These are phyloP conservation scores for Cymbopogon flexuosus DNA, from an alignment of 202 grass and related monocot genomes.

Conservation along the genomic window DNA sequence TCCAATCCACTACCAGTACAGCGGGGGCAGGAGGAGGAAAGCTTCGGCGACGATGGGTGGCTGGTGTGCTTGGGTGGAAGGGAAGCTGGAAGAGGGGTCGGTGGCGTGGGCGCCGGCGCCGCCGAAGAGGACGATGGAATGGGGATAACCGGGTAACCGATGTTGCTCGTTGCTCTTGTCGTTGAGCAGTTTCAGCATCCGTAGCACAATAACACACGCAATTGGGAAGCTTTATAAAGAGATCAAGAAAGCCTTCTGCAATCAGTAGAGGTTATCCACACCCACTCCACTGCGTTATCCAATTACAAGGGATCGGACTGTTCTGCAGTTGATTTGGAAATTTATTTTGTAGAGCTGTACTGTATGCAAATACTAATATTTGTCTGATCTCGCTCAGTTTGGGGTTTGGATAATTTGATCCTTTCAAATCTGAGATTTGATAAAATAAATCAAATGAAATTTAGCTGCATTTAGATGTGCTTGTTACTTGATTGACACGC, in stretches of 20 bases:
- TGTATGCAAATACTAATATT: not conserved
- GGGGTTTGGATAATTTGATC: not conserved
- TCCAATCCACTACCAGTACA: not conserved
- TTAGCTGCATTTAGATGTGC: not conserved
- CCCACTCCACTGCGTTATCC: not conserved
- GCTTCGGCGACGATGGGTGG: not conserved
- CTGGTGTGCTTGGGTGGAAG: not conserved
- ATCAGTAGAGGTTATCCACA: not conserved
- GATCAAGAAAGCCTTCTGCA: not conserved
- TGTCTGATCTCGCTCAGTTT: not conserved
- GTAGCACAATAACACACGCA: not conserved
- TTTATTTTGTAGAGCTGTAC: not conserved
- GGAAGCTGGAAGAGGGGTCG: not conserved
- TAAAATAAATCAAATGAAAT: not conserved
- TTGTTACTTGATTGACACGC: not conserved
- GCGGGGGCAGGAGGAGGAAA: not conserved
- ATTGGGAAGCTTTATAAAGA: not conserved
- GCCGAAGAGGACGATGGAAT: not conserved
- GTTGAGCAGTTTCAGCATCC: not conserved
- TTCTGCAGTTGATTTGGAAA: not conserved
- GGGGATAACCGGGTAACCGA: no score
- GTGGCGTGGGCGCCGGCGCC: not conserved
- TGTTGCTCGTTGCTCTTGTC: not conserved
- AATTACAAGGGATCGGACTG: not conserved
- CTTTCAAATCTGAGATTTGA: not conserved